Base-by-base conservation (phyloP, 331 rosid genomes). In the Rhamnella rubrinervis region DNA sequence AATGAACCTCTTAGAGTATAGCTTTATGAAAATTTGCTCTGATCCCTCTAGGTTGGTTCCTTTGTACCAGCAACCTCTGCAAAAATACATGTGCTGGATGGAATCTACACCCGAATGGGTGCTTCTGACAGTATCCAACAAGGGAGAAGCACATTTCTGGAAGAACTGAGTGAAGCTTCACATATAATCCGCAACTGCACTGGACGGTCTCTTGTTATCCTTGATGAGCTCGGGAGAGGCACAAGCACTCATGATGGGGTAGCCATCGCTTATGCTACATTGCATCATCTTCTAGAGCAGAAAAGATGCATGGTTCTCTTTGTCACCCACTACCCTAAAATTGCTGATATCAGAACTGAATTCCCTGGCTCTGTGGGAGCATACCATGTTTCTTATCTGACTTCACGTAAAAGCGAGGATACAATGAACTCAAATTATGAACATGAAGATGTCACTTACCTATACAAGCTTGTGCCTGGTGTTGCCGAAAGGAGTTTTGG, bases 191-290 rank as follows among this genome's bases (percentile, higher is more conserved):
- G 78, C n/a, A 81, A 71, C 20, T 91, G 95, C 78, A 80, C 97
- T 9, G 67, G 71, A 65, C 80, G 76, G 49, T 93, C 98, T 17
- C 84, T 93, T 70, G 96, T 91, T 39, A 84, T 93, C 77, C 79
- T 91, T 1, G 98, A 93, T 64, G 98, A 93, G 87, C 98, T 93
- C 68, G 98, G 98, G 66, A 85, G 98, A 87, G 98, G 98, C 68
- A 93, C 97, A 8, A 91, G 97, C 71, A 93, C 98, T 15, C 98
- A 93, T 51, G 98, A 93, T 55, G 98, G 97, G 1, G 88, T 85
- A 77, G 96, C 98, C 49, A 91, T 93, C 63, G 96, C 98, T 26
- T 86, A 93, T 51, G 95, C 98, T 3, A 85, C 98, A 17, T 73
- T 93, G 80, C 88, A 89, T 73, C 82, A 87, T 85, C 88, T 91